Conservation (phyloP, 441 rosid genomes). For the Omphalea diandra region DNA sequence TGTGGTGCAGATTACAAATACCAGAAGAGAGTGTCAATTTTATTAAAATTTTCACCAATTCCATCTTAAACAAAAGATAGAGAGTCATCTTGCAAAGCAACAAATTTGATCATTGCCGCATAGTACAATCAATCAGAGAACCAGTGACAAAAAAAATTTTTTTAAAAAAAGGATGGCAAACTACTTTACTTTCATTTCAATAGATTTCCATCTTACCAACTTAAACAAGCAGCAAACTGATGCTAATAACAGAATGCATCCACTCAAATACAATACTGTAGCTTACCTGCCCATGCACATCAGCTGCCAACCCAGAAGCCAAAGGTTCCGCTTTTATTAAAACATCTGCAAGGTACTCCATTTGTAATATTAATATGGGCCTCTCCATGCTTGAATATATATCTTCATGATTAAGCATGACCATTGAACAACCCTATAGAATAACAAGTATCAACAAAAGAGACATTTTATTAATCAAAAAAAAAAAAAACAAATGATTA, state of each 20-base stretch:
- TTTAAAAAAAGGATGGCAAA: neutral
- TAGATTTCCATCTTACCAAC: neutral
- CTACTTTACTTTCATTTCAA: neutral
- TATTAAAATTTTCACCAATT: neutral
- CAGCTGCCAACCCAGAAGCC: slow-evolving; percentile 87
- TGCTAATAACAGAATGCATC: slow-evolving; percentile 19
- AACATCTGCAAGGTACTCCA: slow-evolving; percentile 71
- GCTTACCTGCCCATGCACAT: slow-evolving; percentile 88
- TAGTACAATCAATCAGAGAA: neutral
- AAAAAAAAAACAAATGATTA: neutral
- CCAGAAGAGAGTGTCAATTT: neutral
- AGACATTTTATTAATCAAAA: neutral
- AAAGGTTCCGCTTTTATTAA: slow-evolving; percentile 79
- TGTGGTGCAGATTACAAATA: neutral
- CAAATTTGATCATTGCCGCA: neutral
- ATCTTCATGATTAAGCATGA: slow-evolving; percentile 71
- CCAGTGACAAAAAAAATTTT: neutral
- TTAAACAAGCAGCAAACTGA: neutral
- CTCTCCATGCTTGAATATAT: slow-evolving; percentile 58
- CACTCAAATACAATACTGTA: neutral
- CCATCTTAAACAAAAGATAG: neutral
- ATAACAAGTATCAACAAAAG: neutral
- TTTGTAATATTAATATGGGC: slow-evolving; percentile 47
- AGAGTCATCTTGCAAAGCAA: neutral
- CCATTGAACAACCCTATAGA: slow-evolving; percentile 68